Conservation (phyloP, 1,139 yeast species). For the Debaryomyces nepalensis region DNA sequence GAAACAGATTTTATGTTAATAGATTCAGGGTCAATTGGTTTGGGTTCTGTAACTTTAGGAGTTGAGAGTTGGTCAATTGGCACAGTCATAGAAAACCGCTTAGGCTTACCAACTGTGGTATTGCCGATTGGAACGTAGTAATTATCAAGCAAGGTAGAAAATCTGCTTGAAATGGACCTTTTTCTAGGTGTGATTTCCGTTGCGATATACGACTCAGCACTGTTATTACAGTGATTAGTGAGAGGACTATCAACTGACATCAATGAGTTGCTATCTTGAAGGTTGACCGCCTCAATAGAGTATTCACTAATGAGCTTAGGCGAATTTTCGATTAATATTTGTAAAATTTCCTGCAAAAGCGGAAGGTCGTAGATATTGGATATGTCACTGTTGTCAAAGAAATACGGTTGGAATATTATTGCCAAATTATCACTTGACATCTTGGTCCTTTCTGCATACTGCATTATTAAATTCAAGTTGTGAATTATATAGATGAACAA, state of each 20-base stretch:
- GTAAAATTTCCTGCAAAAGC: slow-evolving; percentile 13
- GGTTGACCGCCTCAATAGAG: slow-evolving; percentile 1
- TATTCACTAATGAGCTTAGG: slow-evolving; percentile 8
- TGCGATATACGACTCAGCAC: slow-evolving; percentile 9
- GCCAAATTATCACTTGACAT: slow-evolving; percentile 16
- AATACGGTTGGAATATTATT: slow-evolving; percentile 16
- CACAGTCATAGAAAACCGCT: slow-evolving; percentile 8
- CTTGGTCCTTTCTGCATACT: slow-evolving; percentile 12
- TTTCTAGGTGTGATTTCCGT: slow-evolving; percentile 12
- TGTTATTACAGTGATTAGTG: slow-evolving; percentile 5
- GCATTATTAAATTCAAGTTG: slow-evolving; percentile 10
- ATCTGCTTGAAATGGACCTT: slow-evolving; percentile 16
- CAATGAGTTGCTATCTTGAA: slow-evolving; percentile 11
- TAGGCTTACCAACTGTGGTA: not conserved
- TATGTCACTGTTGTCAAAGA: slow-evolving; percentile 12
- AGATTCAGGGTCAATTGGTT: not conserved
- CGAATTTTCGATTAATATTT: slow-evolving; percentile 12
- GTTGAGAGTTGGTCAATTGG: slow-evolving; percentile 8
- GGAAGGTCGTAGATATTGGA: slow-evolving; percentile 10
- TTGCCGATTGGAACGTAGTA: slow-evolving; percentile 16
- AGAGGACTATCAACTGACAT: slow-evolving; percentile 12
- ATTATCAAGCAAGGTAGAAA: slow-evolving; percentile 15
- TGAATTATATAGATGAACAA: slow-evolving; percentile 14
- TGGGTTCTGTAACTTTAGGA: not conserved
- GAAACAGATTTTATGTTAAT: not conserved